phyloP scores from a whole-genome alignment of 2,329 filamentous ascomycete species.

The Penicillium sp. region DNA sequence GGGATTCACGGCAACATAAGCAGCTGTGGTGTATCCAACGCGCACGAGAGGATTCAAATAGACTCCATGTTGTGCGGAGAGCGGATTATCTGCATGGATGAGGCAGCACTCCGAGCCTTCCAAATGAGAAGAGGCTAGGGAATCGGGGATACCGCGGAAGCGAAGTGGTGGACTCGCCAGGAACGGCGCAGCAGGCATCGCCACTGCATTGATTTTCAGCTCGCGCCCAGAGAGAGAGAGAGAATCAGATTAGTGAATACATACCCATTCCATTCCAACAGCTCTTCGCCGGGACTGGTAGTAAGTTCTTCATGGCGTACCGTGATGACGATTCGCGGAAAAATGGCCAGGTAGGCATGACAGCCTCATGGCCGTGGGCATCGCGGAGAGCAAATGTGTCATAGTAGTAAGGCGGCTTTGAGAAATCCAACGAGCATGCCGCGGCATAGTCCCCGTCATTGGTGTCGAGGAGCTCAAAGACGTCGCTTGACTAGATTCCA shows the following conservation, averaged over 20 bases:
- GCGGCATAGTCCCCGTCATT: constrained; percentile 63
- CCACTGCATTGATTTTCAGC: constrained; percentile 25
- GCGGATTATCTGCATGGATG: constrained; percentile 43
- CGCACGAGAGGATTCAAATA: constrained; percentile 46
- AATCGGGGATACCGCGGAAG: constrained; percentile 68
- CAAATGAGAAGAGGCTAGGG: constrained; percentile 56
- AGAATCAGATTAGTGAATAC: constrained; percentile 12
- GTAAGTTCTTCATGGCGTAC: constrained; percentile 54
- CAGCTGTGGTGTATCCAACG: constrained; percentile 38
- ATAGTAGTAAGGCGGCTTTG: constrained; percentile 68
- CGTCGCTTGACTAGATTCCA: constrained; percentile 51
- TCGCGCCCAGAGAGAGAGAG: neutral
- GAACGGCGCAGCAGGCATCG: constrained; percentile 29
- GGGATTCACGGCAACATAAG: constrained; percentile 29
- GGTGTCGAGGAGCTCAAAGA: constrained; percentile 60
- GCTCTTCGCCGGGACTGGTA: constrained; percentile 61
- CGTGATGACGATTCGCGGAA: constrained; percentile 55
- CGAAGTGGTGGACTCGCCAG: constrained; percentile 44
- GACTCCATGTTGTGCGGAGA: constrained; percentile 34
- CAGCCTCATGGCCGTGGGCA: constrained; percentile 62
- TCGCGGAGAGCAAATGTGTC: constrained; percentile 75
- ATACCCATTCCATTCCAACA: constrained; percentile 69
- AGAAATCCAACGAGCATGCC: constrained; percentile 71
- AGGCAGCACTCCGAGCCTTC: constrained; percentile 82
- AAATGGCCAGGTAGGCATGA: constrained; percentile 69